These are phyloP conservation scores for Incumbomyces lentus DNA, from an alignment of 2,329 filamentous ascomycete species.

Conservation along the genomic window DNA sequence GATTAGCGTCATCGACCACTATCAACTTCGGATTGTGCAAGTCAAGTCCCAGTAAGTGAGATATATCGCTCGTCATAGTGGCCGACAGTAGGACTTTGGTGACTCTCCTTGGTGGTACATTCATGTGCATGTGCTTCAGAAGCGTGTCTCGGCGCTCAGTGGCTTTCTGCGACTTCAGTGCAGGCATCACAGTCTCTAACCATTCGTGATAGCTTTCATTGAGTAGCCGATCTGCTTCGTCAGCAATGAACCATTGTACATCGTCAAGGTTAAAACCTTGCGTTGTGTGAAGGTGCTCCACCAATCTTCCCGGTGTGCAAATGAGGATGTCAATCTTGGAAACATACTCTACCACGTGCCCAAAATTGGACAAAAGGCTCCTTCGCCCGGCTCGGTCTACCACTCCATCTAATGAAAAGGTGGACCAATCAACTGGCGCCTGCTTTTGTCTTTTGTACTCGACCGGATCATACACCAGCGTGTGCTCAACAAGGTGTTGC, in stretches of 20 bases:
- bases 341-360: slow-evolving; percentile 54
- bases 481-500: slow-evolving; percentile 49
- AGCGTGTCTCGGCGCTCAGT: slow-evolving; percentile 75
- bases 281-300: slow-evolving; percentile 88
- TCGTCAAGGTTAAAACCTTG: slow-evolving; percentile 71
- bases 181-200: slow-evolving; percentile 60
- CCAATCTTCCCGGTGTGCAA: slow-evolving; percentile 82
- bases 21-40: slow-evolving; percentile 59
- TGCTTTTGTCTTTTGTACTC: slow-evolving; percentile 37
- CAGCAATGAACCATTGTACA: slow-evolving; percentile 77
- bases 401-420: slow-evolving; percentile 37
- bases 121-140: slow-evolving; percentile 64
- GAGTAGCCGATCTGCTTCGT: slow-evolving; percentile 88
- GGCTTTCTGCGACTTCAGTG: slow-evolving; percentile 74
- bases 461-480: slow-evolving; percentile 58
- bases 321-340: slow-evolving; percentile 85
- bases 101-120: slow-evolving; percentile 56
- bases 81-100: slow-evolving; percentile 75
- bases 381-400: slow-evolving; percentile 32
- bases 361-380: slow-evolving; percentile 36
- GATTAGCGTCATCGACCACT: slow-evolving; percentile 8
- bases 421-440: slow-evolving; percentile 36
- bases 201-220: slow-evolving; percentile 89
- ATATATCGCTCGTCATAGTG: slow-evolving; percentile 88
- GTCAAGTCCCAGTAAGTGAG: slow-evolving; percentile 69